Evolutionary conservation across 371 early-diverging fungal species (phyloP).

Genomic region (Apophysomyces elegans): DNA sequence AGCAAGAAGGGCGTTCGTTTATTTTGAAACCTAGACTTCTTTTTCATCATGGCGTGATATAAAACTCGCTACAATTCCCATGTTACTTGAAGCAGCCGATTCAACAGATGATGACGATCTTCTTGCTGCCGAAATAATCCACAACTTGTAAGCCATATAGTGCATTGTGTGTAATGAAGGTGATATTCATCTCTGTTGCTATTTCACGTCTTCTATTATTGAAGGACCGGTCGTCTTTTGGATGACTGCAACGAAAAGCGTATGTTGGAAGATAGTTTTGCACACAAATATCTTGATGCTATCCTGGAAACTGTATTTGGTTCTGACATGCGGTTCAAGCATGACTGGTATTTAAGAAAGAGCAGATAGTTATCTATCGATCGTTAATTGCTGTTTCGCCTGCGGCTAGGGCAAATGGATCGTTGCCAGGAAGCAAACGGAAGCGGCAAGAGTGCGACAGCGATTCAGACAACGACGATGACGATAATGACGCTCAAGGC

Average conservation of each 20-base stretch:
- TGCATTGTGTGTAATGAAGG: neutral
- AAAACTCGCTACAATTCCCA: neutral
- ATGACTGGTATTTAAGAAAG: neutral
- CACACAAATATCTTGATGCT: neutral
- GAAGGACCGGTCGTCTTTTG: neutral
- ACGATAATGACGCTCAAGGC: neutral
- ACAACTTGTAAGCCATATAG: neutral
- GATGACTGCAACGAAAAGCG: neutral
- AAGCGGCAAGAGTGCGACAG: neutral
- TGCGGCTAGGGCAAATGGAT: neutral
- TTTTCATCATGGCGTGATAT: neutral
- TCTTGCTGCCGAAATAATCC: slow-evolving; percentile 5
- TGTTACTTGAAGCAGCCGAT: neutral
- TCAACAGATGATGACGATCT: neutral
- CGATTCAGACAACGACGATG: neutral
- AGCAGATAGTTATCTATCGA: neutral
- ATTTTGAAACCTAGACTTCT: neutral
- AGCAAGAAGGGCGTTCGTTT: neutral
- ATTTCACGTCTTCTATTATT: neutral
- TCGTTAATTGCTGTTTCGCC: neutral
- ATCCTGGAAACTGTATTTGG: slow-evolving; percentile 8
- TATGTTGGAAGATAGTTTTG: slow-evolving; percentile 4
- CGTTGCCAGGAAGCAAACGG: neutral
- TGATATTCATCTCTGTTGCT: neutral
- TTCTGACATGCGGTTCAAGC: neutral